A percentile compares a stretch with the other conserved stretches of the same genome.
These are phyloP conservation scores for Aegilops longissima DNA, from an alignment of 176 grass and related monocot genomes.

Conservation along the genomic window DNA sequence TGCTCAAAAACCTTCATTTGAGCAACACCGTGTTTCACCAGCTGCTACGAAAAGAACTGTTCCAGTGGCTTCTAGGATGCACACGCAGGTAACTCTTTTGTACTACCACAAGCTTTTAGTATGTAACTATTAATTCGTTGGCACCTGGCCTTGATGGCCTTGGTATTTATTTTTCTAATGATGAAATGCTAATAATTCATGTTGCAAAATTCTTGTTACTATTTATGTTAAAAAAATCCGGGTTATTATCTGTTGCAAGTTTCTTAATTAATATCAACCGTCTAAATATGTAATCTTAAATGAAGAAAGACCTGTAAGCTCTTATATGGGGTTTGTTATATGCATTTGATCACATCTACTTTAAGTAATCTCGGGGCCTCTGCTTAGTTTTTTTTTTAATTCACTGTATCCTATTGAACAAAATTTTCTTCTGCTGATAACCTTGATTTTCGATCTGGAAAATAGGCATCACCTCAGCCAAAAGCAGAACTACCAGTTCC, in stretches of 20 bases:
- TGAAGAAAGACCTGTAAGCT: neutral
- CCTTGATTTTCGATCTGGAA: conserved; percentile 23
- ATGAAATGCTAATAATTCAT: conserved; percentile 13
- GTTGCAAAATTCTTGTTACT: neutral
- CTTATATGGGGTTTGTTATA: neutral
- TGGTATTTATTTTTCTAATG: conserved; percentile 15
- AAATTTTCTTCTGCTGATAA: neutral
- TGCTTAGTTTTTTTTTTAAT: neutral
- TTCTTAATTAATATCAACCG: neutral
- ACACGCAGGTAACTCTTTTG: conserved; percentile 48
- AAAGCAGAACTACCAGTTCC: conserved; percentile 61
- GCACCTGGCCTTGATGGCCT: neutral
- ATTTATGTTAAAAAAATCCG: neutral
- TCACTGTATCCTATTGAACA: neutral
- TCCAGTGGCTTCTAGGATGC: conserved; percentile 55
- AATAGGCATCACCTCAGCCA: conserved; percentile 53
- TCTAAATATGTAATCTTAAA: neutral
- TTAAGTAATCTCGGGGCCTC: neutral
- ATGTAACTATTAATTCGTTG: neutral
- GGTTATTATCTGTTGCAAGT: neutral
- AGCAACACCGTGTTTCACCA: conserved; percentile 47
- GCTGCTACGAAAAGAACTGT: conserved; percentile 43
- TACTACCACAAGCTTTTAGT: neutral
- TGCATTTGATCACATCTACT: neutral
- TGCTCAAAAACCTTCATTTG: conserved; percentile 63